Base-by-base conservation (phyloP, 805 yeast genomes). In the Wickerhamomyces sydowiorum region DNA sequence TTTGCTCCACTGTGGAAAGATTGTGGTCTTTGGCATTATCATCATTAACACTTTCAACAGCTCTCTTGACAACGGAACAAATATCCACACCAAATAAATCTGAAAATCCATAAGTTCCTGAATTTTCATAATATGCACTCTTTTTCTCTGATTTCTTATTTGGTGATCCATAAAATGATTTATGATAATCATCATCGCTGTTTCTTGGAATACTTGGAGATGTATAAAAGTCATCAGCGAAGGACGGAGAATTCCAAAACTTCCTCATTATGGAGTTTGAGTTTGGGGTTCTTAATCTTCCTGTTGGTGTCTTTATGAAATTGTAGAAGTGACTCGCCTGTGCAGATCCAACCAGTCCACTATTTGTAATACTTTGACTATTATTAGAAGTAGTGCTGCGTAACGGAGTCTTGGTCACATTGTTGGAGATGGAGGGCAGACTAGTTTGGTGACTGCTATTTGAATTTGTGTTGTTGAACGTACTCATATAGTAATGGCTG, bases 171-270 rank as follows among this genome's bases (percentile, higher is more conserved):
- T 57, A 64, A 7, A 60, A 43, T n/a, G 51, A 52, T 35, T 56
- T 51, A 15, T 50, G 45, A 28, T 47, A 51, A 25, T 57, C 57
- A 37, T 61, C 65, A 34, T 59, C 62, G 24, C 52, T 51, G 36
- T 52, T 48, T 39, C 59, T 42, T 22, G 55, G 54, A 48, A 61
- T 40, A 28, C 57, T 54, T 15, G 78, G 77, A 19, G 82, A 76
- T 32, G 78, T 73, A 50, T 80, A 78, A 54, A 81, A 81, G 51
- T 81, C 87, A 45, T 81, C 86, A 43, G 80, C 64, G 52, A 77
- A 78, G 2, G 80, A 71, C 13, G 86, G 86, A 18, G 85, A 78
- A 51, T 76, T 73, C 83, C 86, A 79, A 36, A 77, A 62, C 52
- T 72, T 77, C 48, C 70, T 72, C 56, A 72, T 60, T 17, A 71